Percentiles rank a stretch among this genome's conserved stretches.
Evolutionary conservation across 805 yeast genomes (phyloP).

Genomic region (Lachancea fermentati): DNA sequence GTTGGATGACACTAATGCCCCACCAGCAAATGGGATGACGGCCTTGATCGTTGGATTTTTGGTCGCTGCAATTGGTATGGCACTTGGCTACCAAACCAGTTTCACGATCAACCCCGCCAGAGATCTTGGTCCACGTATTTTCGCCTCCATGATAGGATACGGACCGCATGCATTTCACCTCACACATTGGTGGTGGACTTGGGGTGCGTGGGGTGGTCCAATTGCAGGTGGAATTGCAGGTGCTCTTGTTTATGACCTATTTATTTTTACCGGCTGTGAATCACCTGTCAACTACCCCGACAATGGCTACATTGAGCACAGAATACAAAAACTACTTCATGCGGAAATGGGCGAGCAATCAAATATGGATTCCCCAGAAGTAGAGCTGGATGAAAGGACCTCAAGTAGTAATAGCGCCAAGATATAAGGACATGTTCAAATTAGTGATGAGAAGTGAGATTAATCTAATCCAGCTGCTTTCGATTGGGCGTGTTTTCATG

Average conservation of each 20-base stretch:
- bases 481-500: too few relatives aligned
- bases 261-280: conserved; percentile 40
- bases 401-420: too few relatives aligned
- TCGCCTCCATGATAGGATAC: conserved; percentile 40
- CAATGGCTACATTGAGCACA: conserved; percentile 17
- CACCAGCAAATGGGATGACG: conserved; percentile 35
- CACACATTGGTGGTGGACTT: conserved; percentile 32
- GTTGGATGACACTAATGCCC: conserved; percentile 39
- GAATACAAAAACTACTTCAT: conserved; percentile 12
- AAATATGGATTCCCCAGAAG: too few relatives aligned
- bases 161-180: conserved; percentile 18
- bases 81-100: conserved; percentile 43
- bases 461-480: too few relatives aligned
- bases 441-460: too few relatives aligned
- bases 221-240: conserved; percentile 40
- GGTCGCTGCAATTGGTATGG: conserved; percentile 39
- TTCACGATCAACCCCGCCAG: conserved; percentile 45
- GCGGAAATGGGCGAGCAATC: conserved; percentile 4
- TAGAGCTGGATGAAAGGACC: too few relatives aligned
- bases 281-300: conserved; percentile 38
- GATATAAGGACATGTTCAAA: too few relatives aligned
- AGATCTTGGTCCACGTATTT: conserved; percentile 44
- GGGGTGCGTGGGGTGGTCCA: conserved; percentile 38
- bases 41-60: conserved; percentile 39
- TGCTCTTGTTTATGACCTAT: conserved; percentile 39